Evolutionary conservation across 2,329 filamentous ascomycete species (phyloP), one percentile per base, ranked within the genome.

Genomic region (Neonectria magnoliae): DNA sequence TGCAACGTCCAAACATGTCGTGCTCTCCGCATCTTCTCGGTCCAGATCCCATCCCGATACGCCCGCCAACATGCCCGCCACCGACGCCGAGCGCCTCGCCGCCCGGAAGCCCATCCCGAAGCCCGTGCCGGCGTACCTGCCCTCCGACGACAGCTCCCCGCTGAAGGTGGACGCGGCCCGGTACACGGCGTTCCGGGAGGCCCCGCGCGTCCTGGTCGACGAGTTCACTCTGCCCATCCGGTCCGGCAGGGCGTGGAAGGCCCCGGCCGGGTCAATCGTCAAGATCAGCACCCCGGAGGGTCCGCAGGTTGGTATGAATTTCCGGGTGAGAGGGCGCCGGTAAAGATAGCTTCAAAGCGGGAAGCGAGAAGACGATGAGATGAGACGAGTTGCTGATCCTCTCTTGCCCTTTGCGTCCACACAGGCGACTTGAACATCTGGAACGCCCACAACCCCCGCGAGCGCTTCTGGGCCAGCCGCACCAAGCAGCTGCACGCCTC

Each of bases 401-500:
- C 13, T 4, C n/a, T 16, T 27, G 9, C 22, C 16, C 64, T n/a
- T 53, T 41, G 51, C 25, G 25, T 25, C 25, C 25, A 1, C 13
- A 22, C 50, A 80, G 91, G 92, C 58, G 93, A 96, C 72, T 81
- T 96, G 18, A 97, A 97, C 77, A 85, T 96, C 71, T 97, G 92
- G 91, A 93, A 91, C 71, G 83, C 85, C 5, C 81, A 89, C 67
- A 94, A 96, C 77, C 91, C 92, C 0, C 87, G 92, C 14, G 93
- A 97, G 76, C 85, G 89, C 45, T 93, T 97, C 81, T 97, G 93
- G 93, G 93, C 93, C 1, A 84, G 88, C 1, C 87, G 93, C 41
- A 96, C 93, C 13, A 86, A 90, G 62, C 93, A 97, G 76, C 85
- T 97, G 18, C 91, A 97, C 71, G 87, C 90, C 14, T 90, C 90